Conservation (phyloP, 1,284 basidiomycete genomes). For the Salmacisia buchloeana region DNA sequence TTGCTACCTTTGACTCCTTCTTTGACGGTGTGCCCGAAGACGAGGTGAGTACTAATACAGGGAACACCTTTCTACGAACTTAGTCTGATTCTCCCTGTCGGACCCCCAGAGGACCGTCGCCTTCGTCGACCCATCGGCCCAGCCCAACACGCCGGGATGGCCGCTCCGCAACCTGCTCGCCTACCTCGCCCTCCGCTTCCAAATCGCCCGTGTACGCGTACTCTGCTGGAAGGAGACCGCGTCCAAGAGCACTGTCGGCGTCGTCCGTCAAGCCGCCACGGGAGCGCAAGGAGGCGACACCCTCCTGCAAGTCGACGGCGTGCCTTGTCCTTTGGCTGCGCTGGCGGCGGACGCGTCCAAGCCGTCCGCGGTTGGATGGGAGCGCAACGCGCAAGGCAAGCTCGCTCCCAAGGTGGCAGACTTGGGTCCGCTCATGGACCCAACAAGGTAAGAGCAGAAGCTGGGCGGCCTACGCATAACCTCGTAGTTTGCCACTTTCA, state of each 20-base stretch:
- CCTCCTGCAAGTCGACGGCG: not conserved
- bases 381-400: conserved; percentile 78
- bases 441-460: conserved; percentile 48
- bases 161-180: conserved; percentile 84
- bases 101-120: conserved; percentile 14
- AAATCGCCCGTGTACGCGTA: conserved; percentile 55
- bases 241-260: not conserved
- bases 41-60: conserved; percentile 11
- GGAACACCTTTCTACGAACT: too few relatives aligned
- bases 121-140: conserved; percentile 82
- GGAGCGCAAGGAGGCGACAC: not conserved
- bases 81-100: too few relatives aligned
- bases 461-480: not conserved
- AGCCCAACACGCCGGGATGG: conserved; percentile 78
- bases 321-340: conserved; percentile 3
- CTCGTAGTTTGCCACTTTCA: not conserved
- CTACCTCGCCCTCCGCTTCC: conserved; percentile 53
- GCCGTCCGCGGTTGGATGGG: conserved; percentile 82
- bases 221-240: conserved; percentile 44
- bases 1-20: conserved; percentile 50
- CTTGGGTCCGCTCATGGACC: conserved; percentile 93
- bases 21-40: conserved; percentile 54
- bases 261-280: not conserved
- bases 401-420: conserved; percentile 82
- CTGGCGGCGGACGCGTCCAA: conserved; percentile 14